These are phyloP conservation scores for Puccinia triticina DNA, from an alignment of 1,284 basidiomycete genomes.

Conservation along the genomic window DNA sequence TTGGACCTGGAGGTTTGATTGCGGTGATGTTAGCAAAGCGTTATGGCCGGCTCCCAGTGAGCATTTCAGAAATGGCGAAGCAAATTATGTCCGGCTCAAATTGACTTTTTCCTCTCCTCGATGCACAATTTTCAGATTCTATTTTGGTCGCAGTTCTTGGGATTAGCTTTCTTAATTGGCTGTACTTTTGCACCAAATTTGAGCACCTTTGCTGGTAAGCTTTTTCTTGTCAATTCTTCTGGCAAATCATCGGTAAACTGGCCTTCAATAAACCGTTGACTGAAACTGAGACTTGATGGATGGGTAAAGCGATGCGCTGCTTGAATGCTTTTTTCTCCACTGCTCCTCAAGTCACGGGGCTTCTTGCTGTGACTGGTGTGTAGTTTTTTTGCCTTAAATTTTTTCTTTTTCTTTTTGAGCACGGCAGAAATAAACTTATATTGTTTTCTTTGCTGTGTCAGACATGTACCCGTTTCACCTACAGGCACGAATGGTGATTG, in stretches of 20 bases:
- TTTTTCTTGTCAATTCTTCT: background rate
- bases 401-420: too few relatives aligned
- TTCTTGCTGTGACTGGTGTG: conserved; percentile 25
- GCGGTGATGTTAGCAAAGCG: conserved; percentile 68
- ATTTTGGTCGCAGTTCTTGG: conserved; percentile 62
- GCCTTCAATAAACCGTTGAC: background rate
- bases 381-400: conserved; percentile 60
- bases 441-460: conserved; percentile 53
- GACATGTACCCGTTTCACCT: conserved; percentile 75
- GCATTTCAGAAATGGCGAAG: conserved; percentile 64
- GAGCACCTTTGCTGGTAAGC: conserved; percentile 59
- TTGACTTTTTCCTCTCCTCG: background rate
- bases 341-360: conserved; percentile 57
- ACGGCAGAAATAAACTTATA: conserved; percentile 65
- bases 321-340: conserved; percentile 72
- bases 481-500: conserved; percentile 73
- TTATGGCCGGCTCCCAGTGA: conserved; percentile 67
- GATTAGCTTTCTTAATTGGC: conserved; percentile 65
- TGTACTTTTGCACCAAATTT: conserved; percentile 67
- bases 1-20: conserved; percentile 69
- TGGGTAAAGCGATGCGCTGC: conserved; percentile 69
- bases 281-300: background rate
- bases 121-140: conserved; percentile 50
- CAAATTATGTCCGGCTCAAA: background rate
- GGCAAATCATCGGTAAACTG: background rate